A percentile compares a stretch with the other conserved stretches of the same genome.
Conservation (phyloP, 768 basidiomycete genomes). For the Daedaleopsis sinensis region DNA sequence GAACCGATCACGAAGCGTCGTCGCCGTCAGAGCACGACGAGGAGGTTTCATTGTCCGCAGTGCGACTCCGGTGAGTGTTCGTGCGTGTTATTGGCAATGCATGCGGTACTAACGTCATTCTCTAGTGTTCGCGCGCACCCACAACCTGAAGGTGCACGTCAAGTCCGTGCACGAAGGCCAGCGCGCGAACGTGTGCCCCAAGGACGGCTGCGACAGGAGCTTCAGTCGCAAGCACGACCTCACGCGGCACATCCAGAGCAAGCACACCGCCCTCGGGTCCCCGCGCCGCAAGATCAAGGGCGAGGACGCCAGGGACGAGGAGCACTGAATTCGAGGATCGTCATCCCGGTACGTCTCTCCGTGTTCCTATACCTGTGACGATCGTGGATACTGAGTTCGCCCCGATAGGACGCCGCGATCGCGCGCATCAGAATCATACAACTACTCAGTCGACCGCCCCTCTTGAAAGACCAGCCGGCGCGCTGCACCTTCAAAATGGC, state of each 20-base stretch:
- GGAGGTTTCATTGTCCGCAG: neutral
- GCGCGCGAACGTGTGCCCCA: slow-evolving; percentile 3
- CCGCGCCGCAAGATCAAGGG: slow-evolving; percentile 10
- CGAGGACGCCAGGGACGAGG: neutral
- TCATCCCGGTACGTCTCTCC: neutral
- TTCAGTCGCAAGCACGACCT: slow-evolving; percentile 19
- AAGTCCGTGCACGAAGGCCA: slow-evolving; percentile 4
- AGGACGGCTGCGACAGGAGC: neutral
- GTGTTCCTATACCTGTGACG: neutral
- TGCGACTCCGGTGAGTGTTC: slow-evolving; percentile 6
- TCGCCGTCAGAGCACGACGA: slow-evolving; percentile 9
- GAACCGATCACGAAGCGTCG: slow-evolving; percentile 3
- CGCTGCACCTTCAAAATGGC: slow-evolving; percentile 4
- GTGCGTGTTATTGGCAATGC: neutral
- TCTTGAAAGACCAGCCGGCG: neutral
- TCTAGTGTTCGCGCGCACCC: slow-evolving; percentile 7
- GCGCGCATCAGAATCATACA: slow-evolving; percentile 8
- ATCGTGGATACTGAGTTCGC: neutral
- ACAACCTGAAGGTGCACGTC: slow-evolving; percentile 17
- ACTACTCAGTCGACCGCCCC: slow-evolving; percentile 10
- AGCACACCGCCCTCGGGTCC: slow-evolving; percentile 15
- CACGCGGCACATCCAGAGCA: slow-evolving; percentile 5
- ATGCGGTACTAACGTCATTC: neutral
- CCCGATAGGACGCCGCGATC: slow-evolving; percentile 5
- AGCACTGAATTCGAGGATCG: neutral